Evolutionary conservation across 768 basidiomycete genomes (phyloP), one percentile per base, ranked within the genome.

Genomic region (Cystofilobasidium ferigula): DNA sequence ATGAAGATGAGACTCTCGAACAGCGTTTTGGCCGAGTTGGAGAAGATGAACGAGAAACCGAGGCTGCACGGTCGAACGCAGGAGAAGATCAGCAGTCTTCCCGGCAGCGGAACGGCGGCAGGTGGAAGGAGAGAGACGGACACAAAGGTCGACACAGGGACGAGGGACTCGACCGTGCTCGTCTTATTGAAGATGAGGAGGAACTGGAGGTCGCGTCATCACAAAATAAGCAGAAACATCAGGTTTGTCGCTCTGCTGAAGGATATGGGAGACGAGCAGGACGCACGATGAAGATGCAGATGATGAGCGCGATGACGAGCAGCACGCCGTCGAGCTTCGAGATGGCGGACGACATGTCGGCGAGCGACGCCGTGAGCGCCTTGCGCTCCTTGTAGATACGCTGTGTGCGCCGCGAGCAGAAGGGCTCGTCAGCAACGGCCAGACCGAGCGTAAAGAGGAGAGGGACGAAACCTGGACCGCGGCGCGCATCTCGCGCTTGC

Each of bases 1-100:
- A 88, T 88, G 78, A 89, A 89, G 71, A 89, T 86, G 26, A 89
- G 81, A 58, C 86, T 87, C 78, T 88, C 85, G 69, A 89, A 89
- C 2, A 89, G 76, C 0, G 83, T 84, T 69, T 86, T 84, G 1
- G 88, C 88, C 1, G 87, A 86, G 74, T 88, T 83, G 2, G 88
- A 87, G 68, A 89, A 89, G 67, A 89, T 83, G 78, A 89, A 89
- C 16, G 86, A 88, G 72, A 89, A 88, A 4, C 87, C 88, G 53
- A 89, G 82, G 67, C 51, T 54, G 35, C 30, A 40, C 3, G 32
- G n/a, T n/a, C n/a, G n/a, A n/a, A n/a, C n/a, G n/a, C 30, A 34
- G 26, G 38, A 9, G n/a, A 26, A n/a, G 35, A 22, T 54, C 40
- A 42, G 30, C 30, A 30, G 4, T 26, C 10, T 30, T 28, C 35